Conservation (phyloP, 352 stramenopile species). For the Hyaloperonospora arabidopsidis region DNA sequence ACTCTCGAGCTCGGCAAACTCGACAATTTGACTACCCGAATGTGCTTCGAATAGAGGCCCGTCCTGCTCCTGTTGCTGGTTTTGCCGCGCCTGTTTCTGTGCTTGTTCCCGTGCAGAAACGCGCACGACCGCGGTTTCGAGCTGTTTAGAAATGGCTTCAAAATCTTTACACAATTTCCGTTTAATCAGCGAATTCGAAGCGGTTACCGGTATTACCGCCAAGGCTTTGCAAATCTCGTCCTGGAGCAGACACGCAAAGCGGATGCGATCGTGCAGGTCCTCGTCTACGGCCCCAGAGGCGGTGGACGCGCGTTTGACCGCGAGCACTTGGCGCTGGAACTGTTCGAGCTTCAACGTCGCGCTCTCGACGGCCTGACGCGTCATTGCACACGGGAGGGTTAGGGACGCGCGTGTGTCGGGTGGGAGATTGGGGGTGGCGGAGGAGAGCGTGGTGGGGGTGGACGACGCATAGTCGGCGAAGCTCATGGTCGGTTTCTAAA, state of each 20-base stretch:
- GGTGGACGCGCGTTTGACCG: conserved; percentile 57
- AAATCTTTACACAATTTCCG: conserved; percentile 81
- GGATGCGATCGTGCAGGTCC: conserved; percentile 77
- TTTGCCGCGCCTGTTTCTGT: conserved; percentile 43
- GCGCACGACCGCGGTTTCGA: conserved; percentile 59
- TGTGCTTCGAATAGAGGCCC: too few species aligned
- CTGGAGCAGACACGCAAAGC: conserved; percentile 74
- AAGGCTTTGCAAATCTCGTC: conserved; percentile 71
- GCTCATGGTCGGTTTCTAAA: background rate
- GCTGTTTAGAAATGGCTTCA: conserved; percentile 60
- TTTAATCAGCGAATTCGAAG: conserved; percentile 61
- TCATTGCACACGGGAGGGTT: background rate
- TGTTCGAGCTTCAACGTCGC: conserved; percentile 74
- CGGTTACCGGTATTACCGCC: conserved; percentile 41
- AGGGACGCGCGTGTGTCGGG: background rate
- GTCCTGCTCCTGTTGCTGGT: conserved; percentile 33
- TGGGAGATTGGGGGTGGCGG: background rate
- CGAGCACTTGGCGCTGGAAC: conserved; percentile 76
- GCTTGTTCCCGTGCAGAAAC: conserved; percentile 58
- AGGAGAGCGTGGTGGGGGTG: background rate
- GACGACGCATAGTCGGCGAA: background rate
- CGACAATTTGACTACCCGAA: conserved; percentile 62
- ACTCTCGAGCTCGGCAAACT: conserved; percentile 75
- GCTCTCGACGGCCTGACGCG: conserved; percentile 52
- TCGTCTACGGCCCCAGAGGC: conserved; percentile 39